Conservation (phyloP, 2,329 filamentous ascomycete species). For the Sporothrix mexicana region DNA sequence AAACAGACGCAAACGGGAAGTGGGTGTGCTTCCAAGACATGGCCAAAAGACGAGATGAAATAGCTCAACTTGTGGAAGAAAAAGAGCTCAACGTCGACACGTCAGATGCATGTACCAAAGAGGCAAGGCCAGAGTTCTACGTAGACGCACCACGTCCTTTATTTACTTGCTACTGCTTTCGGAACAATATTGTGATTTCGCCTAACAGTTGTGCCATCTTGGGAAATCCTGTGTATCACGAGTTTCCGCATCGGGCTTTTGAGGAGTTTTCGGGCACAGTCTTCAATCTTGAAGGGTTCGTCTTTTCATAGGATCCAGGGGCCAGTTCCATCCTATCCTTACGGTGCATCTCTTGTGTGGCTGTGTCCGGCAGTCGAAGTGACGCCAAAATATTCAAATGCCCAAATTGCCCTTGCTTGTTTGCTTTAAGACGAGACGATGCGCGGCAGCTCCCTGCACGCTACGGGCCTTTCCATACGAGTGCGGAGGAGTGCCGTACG, state of each 20-base stretch:
- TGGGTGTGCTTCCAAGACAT: neutral
- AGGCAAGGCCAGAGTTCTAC: constrained; percentile 1
- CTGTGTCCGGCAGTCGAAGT: constrained; percentile 15
- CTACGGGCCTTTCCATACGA: neutral
- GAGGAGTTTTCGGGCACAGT: neutral
- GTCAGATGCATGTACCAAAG: neutral
- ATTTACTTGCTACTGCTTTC: neutral
- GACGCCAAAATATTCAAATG: neutral
- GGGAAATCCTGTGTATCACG: constrained; percentile 14
- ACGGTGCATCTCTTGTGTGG: constrained; percentile 15
- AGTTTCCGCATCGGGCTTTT: constrained; percentile 14
- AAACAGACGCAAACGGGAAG: constrained; percentile 7
- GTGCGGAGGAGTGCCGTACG: neutral
- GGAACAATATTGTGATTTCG: no score
- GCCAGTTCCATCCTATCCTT: constrained; percentile 6
- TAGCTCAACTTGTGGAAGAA: neutral
- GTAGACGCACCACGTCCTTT: neutral
- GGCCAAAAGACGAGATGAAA: neutral
- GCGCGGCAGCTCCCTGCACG: neutral
- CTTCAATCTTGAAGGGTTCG: neutral
- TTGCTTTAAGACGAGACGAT: constrained; percentile 1
- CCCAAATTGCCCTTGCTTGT: neutral
- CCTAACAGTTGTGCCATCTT: neutral
- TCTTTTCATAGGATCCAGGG: neutral
- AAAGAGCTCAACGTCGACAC: constrained; percentile 2